Percentiles rank a stretch among this genome's conserved stretches.
Conservation (phyloP, 495 filamentous ascomycete genomes). For the Podospora conica region DNA sequence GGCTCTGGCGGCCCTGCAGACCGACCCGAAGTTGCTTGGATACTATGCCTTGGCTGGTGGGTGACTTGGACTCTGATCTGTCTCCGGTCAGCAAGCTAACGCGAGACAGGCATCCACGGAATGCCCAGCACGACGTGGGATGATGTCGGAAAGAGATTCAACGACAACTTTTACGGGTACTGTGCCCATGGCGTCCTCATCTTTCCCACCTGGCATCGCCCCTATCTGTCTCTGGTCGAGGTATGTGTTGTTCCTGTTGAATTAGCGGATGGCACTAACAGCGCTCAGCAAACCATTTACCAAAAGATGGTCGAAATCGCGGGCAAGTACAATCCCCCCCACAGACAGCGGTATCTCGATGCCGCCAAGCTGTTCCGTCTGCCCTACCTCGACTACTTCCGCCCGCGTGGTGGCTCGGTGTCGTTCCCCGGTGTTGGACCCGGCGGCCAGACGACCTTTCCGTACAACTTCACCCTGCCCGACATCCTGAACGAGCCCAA, state of each 20-base stretch:
- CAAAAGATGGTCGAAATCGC: background rate
- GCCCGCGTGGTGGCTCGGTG: background rate
- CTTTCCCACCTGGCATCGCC: background rate
- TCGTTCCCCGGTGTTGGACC: background rate
- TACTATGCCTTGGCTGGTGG: background rate
- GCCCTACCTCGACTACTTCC: background rate
- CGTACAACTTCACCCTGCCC: background rate
- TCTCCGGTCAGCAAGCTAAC: background rate
- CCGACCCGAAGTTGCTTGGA: background rate
- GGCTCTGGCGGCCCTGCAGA: slow-evolving; percentile 1
- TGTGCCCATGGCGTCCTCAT: background rate
- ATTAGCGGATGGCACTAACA: background rate
- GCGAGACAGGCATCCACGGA: background rate
- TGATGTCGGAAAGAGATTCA: background rate
- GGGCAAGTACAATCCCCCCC: background rate
- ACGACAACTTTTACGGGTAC: background rate
- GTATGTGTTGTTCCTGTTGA: background rate
- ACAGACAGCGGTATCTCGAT: background rate
- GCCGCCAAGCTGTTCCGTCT: background rate
- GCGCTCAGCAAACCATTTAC: background rate
- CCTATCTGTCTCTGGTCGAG: background rate
- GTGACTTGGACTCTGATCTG: background rate
- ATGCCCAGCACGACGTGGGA: background rate
- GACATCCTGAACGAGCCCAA: slow-evolving; percentile 1
- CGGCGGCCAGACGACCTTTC: background rate